Conservation (phyloP, 1,284 basidiomycete species). For the Polyporus tsugae region DNA sequence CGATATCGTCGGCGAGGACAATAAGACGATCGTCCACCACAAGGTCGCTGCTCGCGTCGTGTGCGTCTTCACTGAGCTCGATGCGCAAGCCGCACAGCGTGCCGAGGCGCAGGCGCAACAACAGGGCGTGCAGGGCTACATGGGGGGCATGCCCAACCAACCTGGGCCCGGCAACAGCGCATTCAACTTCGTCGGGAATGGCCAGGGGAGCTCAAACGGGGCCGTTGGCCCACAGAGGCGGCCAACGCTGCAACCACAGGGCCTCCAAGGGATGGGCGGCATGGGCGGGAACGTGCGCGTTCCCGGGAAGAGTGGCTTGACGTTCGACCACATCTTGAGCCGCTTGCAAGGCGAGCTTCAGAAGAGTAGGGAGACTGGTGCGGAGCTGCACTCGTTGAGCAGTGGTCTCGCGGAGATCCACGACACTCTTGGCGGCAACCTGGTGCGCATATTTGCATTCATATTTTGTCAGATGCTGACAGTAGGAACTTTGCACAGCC, state of each 20-base stretch:
- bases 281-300: slow-evolving; percentile 75
- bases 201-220: slow-evolving; percentile 44
- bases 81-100: slow-evolving; percentile 75
- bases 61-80: slow-evolving; percentile 88
- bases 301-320: slow-evolving; percentile 80
- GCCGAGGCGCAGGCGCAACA: slow-evolving; percentile 65
- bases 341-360: slow-evolving; percentile 89
- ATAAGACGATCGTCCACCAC: slow-evolving; percentile 97
- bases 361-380: slow-evolving; percentile 94
- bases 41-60: slow-evolving; percentile 96
- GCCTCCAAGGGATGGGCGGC: slow-evolving; percentile 74
- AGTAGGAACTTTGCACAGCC: slow-evolving; percentile 50
- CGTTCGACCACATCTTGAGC: slow-evolving; percentile 85
- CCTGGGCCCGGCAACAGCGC: slow-evolving; percentile 46
- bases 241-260: slow-evolving; percentile 63
- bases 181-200: slow-evolving; percentile 51
- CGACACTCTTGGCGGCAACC: slow-evolving; percentile 87
- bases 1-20: slow-evolving; percentile 98
- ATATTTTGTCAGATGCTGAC: slow-evolving; percentile 1
- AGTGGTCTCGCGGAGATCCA: slow-evolving; percentile 92
- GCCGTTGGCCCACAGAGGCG: slow-evolving; percentile 55
- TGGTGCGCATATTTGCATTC: slow-evolving; percentile 58
- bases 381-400: slow-evolving; percentile 84
- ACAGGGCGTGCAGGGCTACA: slow-evolving; percentile 37
- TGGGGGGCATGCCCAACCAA: slow-evolving; percentile 42